Base-by-base conservation (phyloP, 371 early-diverging fungal species). In the Zychaea mexicana region DNA sequence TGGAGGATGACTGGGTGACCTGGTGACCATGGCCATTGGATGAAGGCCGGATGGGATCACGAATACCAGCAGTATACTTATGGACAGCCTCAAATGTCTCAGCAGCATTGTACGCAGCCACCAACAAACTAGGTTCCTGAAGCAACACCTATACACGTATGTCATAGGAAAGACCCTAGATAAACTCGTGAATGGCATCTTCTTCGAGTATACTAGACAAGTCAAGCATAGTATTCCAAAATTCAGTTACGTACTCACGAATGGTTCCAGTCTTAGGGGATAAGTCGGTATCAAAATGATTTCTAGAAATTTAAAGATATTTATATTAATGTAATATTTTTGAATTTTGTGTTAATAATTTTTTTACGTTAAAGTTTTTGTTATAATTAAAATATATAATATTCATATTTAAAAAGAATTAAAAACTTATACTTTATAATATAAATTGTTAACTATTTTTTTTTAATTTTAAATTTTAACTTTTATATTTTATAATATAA, bases 161-260 rank as follows among this genome's bases (percentile, higher is more conserved):
- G 12, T 54, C 55, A 27, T 54, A 27, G 12, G 7, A 19, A 2
- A 67, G 26, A 45, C 68, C 68, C 26, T 38, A 22, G 13, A 62
- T 42, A 30, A 67, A 67, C 19, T 52, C 42, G 12, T 59, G 46
- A 2, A 46, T n/a, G 3, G 63, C 62, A 28, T 67, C 67, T 32
- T 57, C 32, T 3, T 61, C 62, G 33, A 33, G 32, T 61, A 66
- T 66, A 1, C 56, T 57, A 22, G 62, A 59, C 6, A 67, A 45
- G 13, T 67, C 62, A 4, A 57, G 26, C 67, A 67, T 67, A 21
- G 57, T 56, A 21, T 55, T 56, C 22, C 56, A 31, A 24, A 66
- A 66, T 1, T 33, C 36, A 5, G 32, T 42, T 12, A 57, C 26
- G 24, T 57, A 57, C n/a, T 57, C 58, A 13, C 58, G 39, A 27